Percentiles rank a stretch among this genome's conserved stretches.
These are phyloP conservation scores for Cetradonia linearis DNA, from an alignment of 495 filamentous ascomycete species.

Conservation along the genomic window DNA sequence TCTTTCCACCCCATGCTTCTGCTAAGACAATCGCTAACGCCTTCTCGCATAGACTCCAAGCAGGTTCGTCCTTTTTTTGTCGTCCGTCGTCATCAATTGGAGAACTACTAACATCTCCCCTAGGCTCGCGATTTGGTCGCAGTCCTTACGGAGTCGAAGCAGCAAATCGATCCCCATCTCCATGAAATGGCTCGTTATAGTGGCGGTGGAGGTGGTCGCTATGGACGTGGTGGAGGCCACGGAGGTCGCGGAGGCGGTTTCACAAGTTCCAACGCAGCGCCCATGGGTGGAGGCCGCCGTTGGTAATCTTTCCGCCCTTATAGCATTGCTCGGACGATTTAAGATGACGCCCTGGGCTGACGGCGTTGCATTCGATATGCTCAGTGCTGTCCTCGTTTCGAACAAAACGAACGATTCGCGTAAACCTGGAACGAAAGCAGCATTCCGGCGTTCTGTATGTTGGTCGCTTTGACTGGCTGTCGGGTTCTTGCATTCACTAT, in stretches of 20 bases:
- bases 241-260: slow-evolving; percentile 51
- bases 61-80: slow-evolving; percentile 31
- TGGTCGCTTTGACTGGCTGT: slow-evolving; percentile 7
- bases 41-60: slow-evolving; percentile 63
- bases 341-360: not conserved
- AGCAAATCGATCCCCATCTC: slow-evolving; percentile 93
- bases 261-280: slow-evolving; percentile 55
- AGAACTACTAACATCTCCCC: not conserved
- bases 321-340: not conserved
- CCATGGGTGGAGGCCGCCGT: slow-evolving; percentile 51
- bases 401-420: not conserved
- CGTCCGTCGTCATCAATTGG: not conserved
- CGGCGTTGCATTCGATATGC: not conserved
- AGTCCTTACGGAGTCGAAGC: slow-evolving; percentile 92
- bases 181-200: slow-evolving; percentile 91
- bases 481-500: slow-evolving; percentile 1
- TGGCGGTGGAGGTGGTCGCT: slow-evolving; percentile 64
- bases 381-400: not conserved
- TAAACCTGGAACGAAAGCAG: not conserved
- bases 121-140: slow-evolving; percentile 89
- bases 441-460: slow-evolving; percentile 4
- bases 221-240: slow-evolving; percentile 54
- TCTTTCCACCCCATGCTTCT: slow-evolving; percentile 23
- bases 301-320: slow-evolving; percentile 37
- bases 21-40: slow-evolving; percentile 28